phyloP scores from a whole-genome alignment of 2,329 filamentous ascomycete genomes.

The Colletotrichum australisinense region DNA sequence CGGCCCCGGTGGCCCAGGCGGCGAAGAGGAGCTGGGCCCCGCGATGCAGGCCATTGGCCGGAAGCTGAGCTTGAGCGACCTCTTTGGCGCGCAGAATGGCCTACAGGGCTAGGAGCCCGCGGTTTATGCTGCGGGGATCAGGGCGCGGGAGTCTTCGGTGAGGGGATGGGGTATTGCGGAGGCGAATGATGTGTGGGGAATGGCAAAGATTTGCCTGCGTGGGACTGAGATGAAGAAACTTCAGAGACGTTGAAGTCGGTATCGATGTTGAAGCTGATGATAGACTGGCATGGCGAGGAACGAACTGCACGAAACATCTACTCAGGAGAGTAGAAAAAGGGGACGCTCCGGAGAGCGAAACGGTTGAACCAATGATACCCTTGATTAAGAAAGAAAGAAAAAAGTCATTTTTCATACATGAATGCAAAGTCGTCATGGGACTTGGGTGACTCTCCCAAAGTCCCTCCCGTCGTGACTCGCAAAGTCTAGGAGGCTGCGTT shows the following conservation, averaged over 20 bases:
- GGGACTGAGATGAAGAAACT: neutral
- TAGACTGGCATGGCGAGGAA: neutral
- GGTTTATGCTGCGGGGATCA: neutral
- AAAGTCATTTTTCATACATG: constrained; percentile 30
- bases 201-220: neutral
- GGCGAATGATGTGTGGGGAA: neutral
- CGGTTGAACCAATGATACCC: constrained; percentile 28
- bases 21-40: constrained; percentile 43
- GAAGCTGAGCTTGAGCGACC: constrained; percentile 56
- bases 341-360: neutral
- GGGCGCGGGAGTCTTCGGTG: neutral
- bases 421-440: constrained; percentile 11
- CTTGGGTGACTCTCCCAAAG: neutral
- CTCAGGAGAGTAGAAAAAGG: neutral
- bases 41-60: constrained; percentile 58
- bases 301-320: neutral
- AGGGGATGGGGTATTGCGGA: neutral
- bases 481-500: constrained; percentile 11
- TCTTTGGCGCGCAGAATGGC: constrained; percentile 52
- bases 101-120: constrained; percentile 33
- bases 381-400: constrained; percentile 22
- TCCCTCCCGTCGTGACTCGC: constrained; percentile 8
- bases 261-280: neutral
- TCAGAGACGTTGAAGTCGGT: neutral
- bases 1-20: neutral